Conservation (phyloP, 306 rosid species). For the Ormosia emarginata region DNA sequence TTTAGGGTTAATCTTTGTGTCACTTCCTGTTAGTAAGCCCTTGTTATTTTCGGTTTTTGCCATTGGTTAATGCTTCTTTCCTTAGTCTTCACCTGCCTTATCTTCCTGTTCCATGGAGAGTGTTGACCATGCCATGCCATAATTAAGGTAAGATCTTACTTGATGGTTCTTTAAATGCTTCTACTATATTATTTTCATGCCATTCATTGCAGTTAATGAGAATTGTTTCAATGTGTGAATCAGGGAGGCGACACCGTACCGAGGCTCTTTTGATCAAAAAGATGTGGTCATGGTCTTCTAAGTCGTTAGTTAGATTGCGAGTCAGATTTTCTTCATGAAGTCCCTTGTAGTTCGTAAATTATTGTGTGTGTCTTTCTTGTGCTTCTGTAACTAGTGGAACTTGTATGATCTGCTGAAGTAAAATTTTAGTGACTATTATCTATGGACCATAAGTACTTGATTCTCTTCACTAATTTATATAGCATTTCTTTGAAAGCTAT, state of each 20-base stretch:
- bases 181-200: neutral
- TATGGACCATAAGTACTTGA: neutral
- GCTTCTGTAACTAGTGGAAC: neutral
- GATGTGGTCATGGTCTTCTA: constrained; percentile 13
- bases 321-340: neutral
- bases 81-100: constrained; percentile 18
- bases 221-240: constrained; percentile 14
- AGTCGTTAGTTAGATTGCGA: neutral
- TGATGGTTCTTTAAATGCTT: neutral
- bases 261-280: neutral
- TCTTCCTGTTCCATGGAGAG: constrained; percentile 21
- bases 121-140: constrained; percentile 30
- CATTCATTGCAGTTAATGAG: neutral
- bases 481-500: neutral
- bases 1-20: constrained; percentile 28
- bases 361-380: neutral
- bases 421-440: neutral
- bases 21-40: constrained; percentile 15
- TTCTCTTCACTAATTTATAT: neutral
- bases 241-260: constrained; percentile 34
- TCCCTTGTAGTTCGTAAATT: neutral
- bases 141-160: constrained; percentile 35
- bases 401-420: neutral
- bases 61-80: constrained; percentile 16
- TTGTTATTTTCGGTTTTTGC: neutral